A percentile compares a stretch with the other conserved stretches of the same genome.
These are phyloP conservation scores for Puccinia triticina DNA, from an alignment of 1,284 basidiomycete species.

Conservation along the genomic window DNA sequence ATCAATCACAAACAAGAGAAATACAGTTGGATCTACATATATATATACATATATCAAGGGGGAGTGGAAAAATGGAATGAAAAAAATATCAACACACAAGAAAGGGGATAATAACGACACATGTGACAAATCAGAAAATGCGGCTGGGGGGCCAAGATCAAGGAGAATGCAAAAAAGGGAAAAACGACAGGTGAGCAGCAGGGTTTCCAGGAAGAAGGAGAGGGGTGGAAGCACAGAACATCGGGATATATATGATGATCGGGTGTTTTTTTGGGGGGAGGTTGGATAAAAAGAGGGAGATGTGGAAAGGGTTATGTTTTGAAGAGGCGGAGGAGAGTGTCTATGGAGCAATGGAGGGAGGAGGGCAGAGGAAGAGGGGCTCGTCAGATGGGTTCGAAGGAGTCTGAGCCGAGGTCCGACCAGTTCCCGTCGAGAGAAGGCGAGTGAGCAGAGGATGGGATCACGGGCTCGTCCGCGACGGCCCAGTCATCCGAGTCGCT, in stretches of 20 bases:
- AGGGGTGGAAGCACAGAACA: too few species aligned
- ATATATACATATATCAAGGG: too few species aligned
- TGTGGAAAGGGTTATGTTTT: not conserved
- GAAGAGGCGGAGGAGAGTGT: not conserved
- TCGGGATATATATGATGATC: too few species aligned
- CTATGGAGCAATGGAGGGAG: not conserved
- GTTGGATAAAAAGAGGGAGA: not conserved
- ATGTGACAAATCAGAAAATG: not conserved
- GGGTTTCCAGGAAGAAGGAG: too few species aligned
- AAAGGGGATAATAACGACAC: not conserved
- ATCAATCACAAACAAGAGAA: too few species aligned
- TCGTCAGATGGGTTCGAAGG: slow-evolving; percentile 14
- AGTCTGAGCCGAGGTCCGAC: slow-evolving; percentile 21
- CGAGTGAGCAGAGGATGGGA: not conserved
- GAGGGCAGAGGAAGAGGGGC: not conserved
- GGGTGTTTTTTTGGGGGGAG: too few species aligned
- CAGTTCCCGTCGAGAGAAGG: slow-evolving; percentile 28
- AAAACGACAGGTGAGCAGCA: not conserved
- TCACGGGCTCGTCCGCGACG: not conserved
- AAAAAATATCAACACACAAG: not conserved
- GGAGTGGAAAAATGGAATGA: too few species aligned
- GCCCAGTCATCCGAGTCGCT: not conserved
- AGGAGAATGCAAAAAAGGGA: not conserved
- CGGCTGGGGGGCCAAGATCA: not conserved
- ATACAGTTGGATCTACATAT: too few species aligned